Conservation (phyloP, 78 protist species). For the Dictyostelium discoideum region dicty_2.7 NC_007088.5:1999501-2000000, state of each 20-base stretch:
- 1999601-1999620: conserved; percentile 41
- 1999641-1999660: conserved; percentile 8
- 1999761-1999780: neutral
- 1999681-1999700: neutral
- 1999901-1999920: neutral
- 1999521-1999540: neutral
- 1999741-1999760: neutral
- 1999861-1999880: conserved; percentile 5
- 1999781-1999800: neutral
- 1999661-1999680: neutral
- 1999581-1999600: neutral
- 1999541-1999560: neutral
- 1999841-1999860: neutral
- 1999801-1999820: neutral
- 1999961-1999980: neutral
- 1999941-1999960: conserved; percentile 10
- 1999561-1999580: neutral
- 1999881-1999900: neutral
- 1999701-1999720: conserved; percentile 11
- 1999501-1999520: neutral
- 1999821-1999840: neutral
- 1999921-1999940: neutral
- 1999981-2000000: neutral
- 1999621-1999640: neutral
- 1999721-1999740: neutral